phyloP scores from a whole-genome alignment of 345 rosid genomes.

The Citrus hindsii region DNA sequence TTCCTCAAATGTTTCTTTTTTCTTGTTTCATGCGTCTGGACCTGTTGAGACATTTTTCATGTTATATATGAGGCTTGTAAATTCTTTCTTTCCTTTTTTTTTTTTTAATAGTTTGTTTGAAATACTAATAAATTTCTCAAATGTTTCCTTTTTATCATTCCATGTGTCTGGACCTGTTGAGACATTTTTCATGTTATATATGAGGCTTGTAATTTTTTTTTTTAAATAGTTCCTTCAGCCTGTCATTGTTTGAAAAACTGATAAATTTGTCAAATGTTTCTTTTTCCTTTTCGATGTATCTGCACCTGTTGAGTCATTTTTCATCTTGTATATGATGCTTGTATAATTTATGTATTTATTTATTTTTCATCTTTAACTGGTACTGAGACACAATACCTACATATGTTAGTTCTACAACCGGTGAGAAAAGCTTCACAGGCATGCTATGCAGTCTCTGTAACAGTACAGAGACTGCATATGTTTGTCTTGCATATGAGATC shows the following conservation, averaged over 20 bases:
- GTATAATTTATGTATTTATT: no score
- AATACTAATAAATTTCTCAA: background rate
- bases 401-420: background rate
- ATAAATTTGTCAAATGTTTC: background rate
- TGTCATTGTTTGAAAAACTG: background rate
- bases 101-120: background rate
- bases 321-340: background rate
- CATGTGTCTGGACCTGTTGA: background rate
- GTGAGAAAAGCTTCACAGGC: background rate
- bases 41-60: background rate
- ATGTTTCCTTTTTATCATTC: background rate
- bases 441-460: background rate
- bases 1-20: background rate
- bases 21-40: background rate
- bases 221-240: background rate
- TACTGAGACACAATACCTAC: background rate
- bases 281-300: background rate
- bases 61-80: background rate
- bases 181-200: background rate
- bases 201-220: background rate
- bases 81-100: background rate
- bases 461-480: background rate
- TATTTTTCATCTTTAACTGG: background rate
- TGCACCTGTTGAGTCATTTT: background rate
- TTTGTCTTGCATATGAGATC: background rate